phyloP scores from a whole-genome alignment of 2,329 filamentous ascomycete species.

The Geosmithia morbida region DNA sequence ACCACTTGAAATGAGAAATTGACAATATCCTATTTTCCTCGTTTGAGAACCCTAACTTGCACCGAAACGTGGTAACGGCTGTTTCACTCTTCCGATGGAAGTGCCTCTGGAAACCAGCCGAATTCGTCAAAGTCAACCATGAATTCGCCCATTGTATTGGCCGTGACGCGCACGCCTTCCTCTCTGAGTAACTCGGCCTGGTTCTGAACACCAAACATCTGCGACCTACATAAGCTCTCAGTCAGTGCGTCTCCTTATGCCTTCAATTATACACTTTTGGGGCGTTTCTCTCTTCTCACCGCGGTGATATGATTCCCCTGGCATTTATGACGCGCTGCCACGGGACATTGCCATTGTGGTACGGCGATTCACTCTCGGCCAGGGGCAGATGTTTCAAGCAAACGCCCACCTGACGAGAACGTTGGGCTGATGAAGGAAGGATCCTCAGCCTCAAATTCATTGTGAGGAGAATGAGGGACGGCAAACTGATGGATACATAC shows the following conservation, averaged over 20 bases:
- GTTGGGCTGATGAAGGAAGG: conserved; percentile 35
- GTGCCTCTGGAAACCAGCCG: conserved; percentile 38
- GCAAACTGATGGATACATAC: conserved; percentile 27
- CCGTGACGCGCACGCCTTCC: conserved; percentile 37
- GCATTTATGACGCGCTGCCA: conserved; percentile 92
- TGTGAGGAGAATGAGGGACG: not conserved
- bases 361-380: conserved; percentile 30
- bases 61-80: not conserved
- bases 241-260: not conserved
- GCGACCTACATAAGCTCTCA: conserved; percentile 22
- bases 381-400: conserved; percentile 73
- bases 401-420: conserved; percentile 74
- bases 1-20: not conserved
- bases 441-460: no score
- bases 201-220: conserved; percentile 29
- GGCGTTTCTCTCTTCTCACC: conserved; percentile 36
- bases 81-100: conserved; percentile 26
- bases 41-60: no score
- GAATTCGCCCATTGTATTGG: conserved; percentile 33
- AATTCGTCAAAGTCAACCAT: conserved; percentile 33
- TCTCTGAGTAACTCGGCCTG: conserved; percentile 34
- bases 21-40: no score
- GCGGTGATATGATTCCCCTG: conserved; percentile 72
- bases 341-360: conserved; percentile 67
- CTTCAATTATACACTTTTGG: no score